Evolutionary conservation across 208 protist species (phyloP).

Genomic region (Crithidia fasciculata): DNA sequence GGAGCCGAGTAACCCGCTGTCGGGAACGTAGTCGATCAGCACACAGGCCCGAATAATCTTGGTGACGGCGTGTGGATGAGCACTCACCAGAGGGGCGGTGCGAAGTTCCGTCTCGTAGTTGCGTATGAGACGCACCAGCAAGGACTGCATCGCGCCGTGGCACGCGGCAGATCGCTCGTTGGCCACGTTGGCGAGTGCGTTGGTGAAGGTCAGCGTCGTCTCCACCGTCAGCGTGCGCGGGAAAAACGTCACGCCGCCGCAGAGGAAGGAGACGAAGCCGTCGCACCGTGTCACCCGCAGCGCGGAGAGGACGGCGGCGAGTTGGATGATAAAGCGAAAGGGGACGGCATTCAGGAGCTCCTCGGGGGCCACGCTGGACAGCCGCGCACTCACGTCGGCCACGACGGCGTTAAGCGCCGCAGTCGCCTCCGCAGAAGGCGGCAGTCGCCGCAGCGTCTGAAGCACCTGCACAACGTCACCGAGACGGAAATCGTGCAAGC

Average conservation of each 20-base stretch:
- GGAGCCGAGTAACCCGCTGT: slow-evolving; percentile 25
- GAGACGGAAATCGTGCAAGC: slow-evolving; percentile 19
- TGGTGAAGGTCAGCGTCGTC: slow-evolving; percentile 52
- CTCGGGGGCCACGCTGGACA: slow-evolving; percentile 1
- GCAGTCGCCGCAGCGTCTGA: slow-evolving; percentile 51
- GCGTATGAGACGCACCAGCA: slow-evolving; percentile 18
- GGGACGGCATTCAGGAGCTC: slow-evolving; percentile 23
- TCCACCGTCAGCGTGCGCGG: slow-evolving; percentile 33
- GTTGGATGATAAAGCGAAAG: slow-evolving; percentile 45
- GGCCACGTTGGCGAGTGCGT: slow-evolving; percentile 44
- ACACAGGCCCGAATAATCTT: slow-evolving; percentile 66
- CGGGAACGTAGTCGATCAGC: slow-evolving; percentile 60
- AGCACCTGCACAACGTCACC: slow-evolving; percentile 54
- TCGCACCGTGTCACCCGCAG: slow-evolving; percentile 63
- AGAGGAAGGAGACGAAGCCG: slow-evolving; percentile 59
- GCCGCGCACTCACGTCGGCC: slow-evolving; percentile 28
- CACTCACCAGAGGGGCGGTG: slow-evolving; percentile 24
- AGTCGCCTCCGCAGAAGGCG: slow-evolving; percentile 32
- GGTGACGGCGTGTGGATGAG: slow-evolving; percentile 45
- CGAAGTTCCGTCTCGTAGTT: slow-evolving; percentile 21
- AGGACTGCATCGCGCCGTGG: slow-evolving; percentile 21
- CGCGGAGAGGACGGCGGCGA: slow-evolving; percentile 56
- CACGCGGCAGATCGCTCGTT: slow-evolving; percentile 20
- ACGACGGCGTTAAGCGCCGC: slow-evolving; percentile 35
- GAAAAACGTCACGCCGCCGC: slow-evolving; percentile 17